Conservation (phyloP, 352 stramenopile genomes). For the Phytophthora rubi region DNA sequence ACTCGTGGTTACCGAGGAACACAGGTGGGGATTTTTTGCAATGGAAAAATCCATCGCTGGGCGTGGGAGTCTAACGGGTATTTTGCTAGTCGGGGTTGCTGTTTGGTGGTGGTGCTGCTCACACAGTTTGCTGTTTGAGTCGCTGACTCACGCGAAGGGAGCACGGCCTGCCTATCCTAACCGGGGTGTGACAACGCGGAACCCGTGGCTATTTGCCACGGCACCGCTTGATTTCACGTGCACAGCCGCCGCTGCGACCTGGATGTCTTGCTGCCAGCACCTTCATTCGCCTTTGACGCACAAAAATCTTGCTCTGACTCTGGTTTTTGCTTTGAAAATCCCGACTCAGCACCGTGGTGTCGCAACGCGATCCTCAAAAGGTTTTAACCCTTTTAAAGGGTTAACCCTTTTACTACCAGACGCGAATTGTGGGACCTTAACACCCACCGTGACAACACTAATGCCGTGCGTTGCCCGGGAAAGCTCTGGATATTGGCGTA, state of each 20-base stretch:
- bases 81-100: conserved; percentile 19
- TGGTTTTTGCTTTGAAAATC: conserved; percentile 15
- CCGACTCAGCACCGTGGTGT: conserved; percentile 14
- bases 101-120: not conserved
- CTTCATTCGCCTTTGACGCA: conserved; percentile 1
- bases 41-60: conserved; percentile 23
- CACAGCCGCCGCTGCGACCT: conserved; percentile 8
- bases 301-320: conserved; percentile 12
- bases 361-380: too few relatives aligned
- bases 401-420: too few relatives aligned
- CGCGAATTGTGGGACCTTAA: too few relatives aligned
- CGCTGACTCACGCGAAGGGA: not conserved
- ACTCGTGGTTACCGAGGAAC: not conserved
- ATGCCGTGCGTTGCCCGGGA: too few relatives aligned
- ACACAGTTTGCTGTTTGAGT: conserved; percentile 16
- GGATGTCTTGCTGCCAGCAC: not conserved
- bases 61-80: conserved; percentile 18
- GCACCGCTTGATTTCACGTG: conserved; percentile 17
- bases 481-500: too few relatives aligned
- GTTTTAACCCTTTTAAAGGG: too few relatives aligned
- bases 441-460: too few relatives aligned
- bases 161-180: conserved; percentile 5
- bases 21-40: not conserved
- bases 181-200: conserved; percentile 12
- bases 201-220: not conserved